phyloP scores from a whole-genome alignment of 768 basidiomycete species.

The Panaeolus cyanescens region DNA sequence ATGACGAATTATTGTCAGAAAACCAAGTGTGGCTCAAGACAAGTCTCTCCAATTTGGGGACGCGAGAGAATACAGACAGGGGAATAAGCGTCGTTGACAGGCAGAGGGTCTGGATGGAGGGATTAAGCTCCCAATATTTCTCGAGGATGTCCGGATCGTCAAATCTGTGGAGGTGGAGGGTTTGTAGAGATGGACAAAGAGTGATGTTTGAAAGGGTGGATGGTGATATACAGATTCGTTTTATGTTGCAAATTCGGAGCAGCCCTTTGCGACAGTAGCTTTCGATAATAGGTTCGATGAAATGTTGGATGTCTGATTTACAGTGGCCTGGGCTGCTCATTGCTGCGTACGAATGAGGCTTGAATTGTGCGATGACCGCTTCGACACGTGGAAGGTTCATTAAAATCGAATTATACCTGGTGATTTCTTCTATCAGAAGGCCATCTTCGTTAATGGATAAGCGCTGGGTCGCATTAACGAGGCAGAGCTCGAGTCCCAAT shows the following conservation, averaged over 20 bases:
- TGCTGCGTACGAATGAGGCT: no score
- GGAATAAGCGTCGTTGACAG: neutral
- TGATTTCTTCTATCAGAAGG: neutral
- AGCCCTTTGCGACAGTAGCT: neutral
- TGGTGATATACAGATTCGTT: neutral
- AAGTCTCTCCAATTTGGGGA: neutral
- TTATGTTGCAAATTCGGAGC: neutral
- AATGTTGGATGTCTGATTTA: neutral
- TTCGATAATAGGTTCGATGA: neutral
- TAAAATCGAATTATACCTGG: neutral
- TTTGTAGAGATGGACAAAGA: neutral
- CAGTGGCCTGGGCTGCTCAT: neutral
- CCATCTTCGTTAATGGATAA: neutral
- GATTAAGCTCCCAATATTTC: neutral
- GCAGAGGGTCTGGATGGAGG: neutral
- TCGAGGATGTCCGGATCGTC: neutral
- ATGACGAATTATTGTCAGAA: neutral
- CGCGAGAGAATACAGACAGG: neutral
- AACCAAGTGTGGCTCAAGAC: neutral
- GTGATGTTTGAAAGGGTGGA: neutral
- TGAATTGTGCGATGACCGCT: neutral
- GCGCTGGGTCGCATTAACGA: no score
- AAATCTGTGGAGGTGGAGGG: neutral
- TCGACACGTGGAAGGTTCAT: neutral
- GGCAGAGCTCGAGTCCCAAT: neutral